Evolutionary conservation across 164 flowering plant species (phyloP).

Genomic region (Berberis vulgaris): DNA sequence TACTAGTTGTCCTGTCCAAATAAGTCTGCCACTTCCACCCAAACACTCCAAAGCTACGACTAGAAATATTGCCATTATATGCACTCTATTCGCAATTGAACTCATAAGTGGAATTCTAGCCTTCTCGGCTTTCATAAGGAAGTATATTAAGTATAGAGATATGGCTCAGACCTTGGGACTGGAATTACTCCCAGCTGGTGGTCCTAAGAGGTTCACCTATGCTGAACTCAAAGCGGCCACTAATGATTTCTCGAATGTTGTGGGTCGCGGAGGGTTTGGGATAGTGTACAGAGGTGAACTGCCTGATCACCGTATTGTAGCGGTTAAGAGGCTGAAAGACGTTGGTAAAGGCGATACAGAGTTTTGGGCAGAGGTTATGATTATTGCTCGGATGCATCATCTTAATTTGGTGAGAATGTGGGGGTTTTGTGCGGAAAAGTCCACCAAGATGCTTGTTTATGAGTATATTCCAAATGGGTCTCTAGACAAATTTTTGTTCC

Average conservation of each 20-base stretch:
- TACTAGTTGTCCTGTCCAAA: slow-evolving; percentile 43
- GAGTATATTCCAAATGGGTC: slow-evolving; percentile 65
- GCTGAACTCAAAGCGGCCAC: slow-evolving; percentile 63
- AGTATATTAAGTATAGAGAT: no score
- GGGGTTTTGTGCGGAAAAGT: slow-evolving; percentile 80
- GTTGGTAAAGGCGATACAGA: slow-evolving; percentile 49
- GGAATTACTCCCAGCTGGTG: no score
- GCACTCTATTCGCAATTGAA: no score
- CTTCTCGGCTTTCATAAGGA: no score
- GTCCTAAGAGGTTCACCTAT: slow-evolving; percentile 31
- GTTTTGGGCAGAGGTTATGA: slow-evolving; percentile 85
- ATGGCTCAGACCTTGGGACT: no score
- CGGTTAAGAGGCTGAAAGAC: slow-evolving; percentile 52
- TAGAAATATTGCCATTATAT: no score
- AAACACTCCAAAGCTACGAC: no score
- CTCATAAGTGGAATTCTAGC: no score
- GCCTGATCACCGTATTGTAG: slow-evolving; percentile 52
- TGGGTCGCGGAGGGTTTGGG: slow-evolving; percentile 74
- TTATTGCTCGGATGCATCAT: slow-evolving; percentile 83
- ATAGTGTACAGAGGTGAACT: slow-evolving; percentile 57
- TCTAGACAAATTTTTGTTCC: slow-evolving; percentile 43
- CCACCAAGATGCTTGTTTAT: slow-evolving; percentile 50
- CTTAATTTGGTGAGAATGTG: slow-evolving; percentile 66
- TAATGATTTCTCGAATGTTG: slow-evolving; percentile 36
- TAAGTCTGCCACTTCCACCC: slow-evolving; percentile 33